These are phyloP conservation scores for Mycogone perniciosa DNA, from an alignment of 2,329 filamentous ascomycete species.

Conservation along the genomic window DNA sequence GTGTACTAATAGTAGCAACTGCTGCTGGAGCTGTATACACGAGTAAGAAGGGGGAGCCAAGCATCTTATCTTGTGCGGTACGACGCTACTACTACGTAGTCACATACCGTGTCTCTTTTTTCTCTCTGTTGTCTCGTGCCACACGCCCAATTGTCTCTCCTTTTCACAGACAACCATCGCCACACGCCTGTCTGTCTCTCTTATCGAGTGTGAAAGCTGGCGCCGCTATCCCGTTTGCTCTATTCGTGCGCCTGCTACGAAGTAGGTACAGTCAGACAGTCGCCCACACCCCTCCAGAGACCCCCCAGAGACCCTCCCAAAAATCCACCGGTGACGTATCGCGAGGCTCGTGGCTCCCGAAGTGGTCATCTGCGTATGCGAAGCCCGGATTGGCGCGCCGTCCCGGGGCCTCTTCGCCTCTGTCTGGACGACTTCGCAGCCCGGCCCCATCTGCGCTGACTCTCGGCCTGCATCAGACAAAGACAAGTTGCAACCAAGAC, in stretches of 20 bases:
- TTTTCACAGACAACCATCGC: background rate
- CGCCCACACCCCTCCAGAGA: constrained; percentile 7
- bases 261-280: too few relatives aligned
- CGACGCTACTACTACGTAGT: background rate
- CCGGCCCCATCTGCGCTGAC: background rate
- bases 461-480: background rate
- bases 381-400: constrained; percentile 7
- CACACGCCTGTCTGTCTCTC: background rate
- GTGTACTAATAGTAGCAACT: background rate
- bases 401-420: constrained; percentile 2
- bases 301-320: constrained; percentile 4
- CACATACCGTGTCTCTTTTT: background rate
- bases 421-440: constrained; percentile 2
- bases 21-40: background rate
- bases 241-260: background rate
- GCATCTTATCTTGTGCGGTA: too few relatives aligned
- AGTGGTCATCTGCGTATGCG: constrained; percentile 14
- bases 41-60: too few relatives aligned
- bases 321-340: constrained; percentile 12
- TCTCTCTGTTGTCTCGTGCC: background rate
- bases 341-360: constrained; percentile 10
- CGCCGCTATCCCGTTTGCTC: constrained; percentile 2
- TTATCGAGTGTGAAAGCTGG: background rate
- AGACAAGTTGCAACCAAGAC: too few relatives aligned
- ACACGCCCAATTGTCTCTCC: background rate